Evolutionary conservation across 2,329 filamentous ascomycete genomes (phyloP).

Genomic region (Colletotrichum australisinense): DNA sequence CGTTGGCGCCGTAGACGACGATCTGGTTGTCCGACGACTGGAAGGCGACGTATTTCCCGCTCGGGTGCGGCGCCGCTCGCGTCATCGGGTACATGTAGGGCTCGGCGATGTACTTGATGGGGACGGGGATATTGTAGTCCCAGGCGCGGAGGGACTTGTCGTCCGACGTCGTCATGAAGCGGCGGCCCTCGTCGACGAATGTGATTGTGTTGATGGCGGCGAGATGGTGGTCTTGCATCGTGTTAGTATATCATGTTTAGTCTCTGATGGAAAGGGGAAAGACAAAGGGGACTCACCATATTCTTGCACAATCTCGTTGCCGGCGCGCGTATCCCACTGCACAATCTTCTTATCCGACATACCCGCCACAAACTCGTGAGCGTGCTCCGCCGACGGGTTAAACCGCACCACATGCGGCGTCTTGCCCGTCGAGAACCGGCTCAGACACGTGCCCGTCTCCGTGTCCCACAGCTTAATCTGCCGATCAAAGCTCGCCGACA

Average conservation of each 20-base stretch:
- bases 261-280: neutral
- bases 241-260: constrained; percentile 1
- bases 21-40: constrained; percentile 94
- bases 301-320: constrained; percentile 87
- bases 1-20: constrained; percentile 91
- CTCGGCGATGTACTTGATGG: constrained; percentile 98
- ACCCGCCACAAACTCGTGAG: constrained; percentile 92
- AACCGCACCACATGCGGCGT: constrained; percentile 96
- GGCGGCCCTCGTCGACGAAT: constrained; percentile 92
- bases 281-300: constrained; percentile 59
- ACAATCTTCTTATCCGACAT: constrained; percentile 99
- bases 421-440: constrained; percentile 91
- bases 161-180: constrained; percentile 98
- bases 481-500: constrained; percentile 92
- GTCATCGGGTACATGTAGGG: constrained; percentile 98
- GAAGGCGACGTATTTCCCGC: constrained; percentile 93
- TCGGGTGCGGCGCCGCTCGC: constrained; percentile 84
- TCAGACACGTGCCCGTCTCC: constrained; percentile 89
- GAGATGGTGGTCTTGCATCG: constrained; percentile 82
- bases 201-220: constrained; percentile 98
- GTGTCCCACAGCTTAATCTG: constrained; percentile 99
- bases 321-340: constrained; percentile 89
- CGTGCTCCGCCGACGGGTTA: constrained; percentile 81
- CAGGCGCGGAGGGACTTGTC: constrained; percentile 96
- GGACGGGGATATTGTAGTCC: constrained; percentile 98